Evolutionary conservation across 176 grass and related monocot genomes (phyloP), one percentile per base, ranked within the genome.

Genomic region (Olyra latifolia): DNA sequence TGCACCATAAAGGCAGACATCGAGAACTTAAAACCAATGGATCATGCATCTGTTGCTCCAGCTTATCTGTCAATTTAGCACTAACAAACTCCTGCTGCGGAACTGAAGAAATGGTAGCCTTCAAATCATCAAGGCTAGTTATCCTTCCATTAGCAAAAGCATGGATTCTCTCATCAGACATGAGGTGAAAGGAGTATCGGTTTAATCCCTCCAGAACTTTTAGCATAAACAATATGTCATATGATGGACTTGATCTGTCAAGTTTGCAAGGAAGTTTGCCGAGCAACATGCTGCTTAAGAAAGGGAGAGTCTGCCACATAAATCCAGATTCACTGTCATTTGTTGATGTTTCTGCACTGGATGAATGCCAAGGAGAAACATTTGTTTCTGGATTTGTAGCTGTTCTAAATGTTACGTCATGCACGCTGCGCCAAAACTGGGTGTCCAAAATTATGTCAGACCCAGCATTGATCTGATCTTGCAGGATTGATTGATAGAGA

Each of bases 1-100:
- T 88, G 73, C 90, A 99, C 96, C 96, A 99, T 75, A 84, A 86
- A 61, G 96, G 96, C 65, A 95, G 62, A 52, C 90, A 85, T 58
- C 75, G 74, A 84, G 96, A 91, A 43, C 53, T 79, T 86, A 84
- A 82, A 77, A 85, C 84, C 70, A 99, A 84, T 23, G 88, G 96
- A 78, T 99, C 96, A 75, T 81, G 90, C 86, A 99, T 80, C 78
- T 99, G 96, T 66, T 99, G 96, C 88, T 99, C 96, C n/a, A 99
- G 77, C 79, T 99, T 99, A 87, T 99, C 96, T 60, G 88, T 91
- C 62, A 99, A 84, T 74, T 95, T 99, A 79, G 82, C 80, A 74
- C 86, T 95, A 41, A 93, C 64, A 78, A 99, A 99, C 72, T 95
- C 93, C 54, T 88, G 78, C 56, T 87, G 88, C 69, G 88, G 87